Evolutionary conservation across 1,139 yeast species (phyloP).

Genomic region (Blastobotrys persicus): DNA sequence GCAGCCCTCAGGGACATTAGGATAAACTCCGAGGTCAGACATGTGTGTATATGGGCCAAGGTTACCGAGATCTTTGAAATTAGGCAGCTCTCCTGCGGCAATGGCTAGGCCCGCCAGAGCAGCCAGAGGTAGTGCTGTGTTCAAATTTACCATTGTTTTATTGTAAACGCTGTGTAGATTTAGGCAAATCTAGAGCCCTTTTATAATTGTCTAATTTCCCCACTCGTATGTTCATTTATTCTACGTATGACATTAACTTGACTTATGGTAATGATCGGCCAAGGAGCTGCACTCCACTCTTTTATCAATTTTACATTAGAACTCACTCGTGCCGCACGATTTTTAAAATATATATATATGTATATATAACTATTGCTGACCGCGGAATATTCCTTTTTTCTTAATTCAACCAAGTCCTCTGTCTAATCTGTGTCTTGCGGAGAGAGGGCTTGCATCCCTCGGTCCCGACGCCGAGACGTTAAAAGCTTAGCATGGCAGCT

Average conservation of each 20-base stretch:
- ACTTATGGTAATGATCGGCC: background rate
- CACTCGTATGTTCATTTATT: background rate
- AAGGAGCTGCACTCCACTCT: too few species aligned
- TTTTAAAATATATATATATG: too few species aligned
- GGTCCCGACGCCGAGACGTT: too few species aligned
- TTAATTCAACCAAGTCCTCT: too few species aligned
- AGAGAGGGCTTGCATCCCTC: too few species aligned
- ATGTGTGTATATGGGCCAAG: background rate
- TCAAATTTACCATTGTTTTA: background rate
- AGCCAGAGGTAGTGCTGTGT: background rate
- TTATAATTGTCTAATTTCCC: background rate
- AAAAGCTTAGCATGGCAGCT: too few species aligned
- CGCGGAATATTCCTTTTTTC: too few species aligned
- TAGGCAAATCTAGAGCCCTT: background rate
- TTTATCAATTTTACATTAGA: too few species aligned
- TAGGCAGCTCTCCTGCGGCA: background rate
- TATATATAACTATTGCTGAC: too few species aligned
- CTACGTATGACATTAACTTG: background rate
- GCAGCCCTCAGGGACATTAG: constrained; percentile 9
- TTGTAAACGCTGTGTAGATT: background rate
- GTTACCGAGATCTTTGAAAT: background rate
- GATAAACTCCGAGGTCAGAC: background rate
- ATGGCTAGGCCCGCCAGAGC: background rate
- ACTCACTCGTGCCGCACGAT: too few species aligned
- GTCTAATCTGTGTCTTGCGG: too few species aligned